Evolutionary conservation across 2,329 filamentous ascomycete species (phyloP).

Genomic region (Mycocentrospora acerina): DNA sequence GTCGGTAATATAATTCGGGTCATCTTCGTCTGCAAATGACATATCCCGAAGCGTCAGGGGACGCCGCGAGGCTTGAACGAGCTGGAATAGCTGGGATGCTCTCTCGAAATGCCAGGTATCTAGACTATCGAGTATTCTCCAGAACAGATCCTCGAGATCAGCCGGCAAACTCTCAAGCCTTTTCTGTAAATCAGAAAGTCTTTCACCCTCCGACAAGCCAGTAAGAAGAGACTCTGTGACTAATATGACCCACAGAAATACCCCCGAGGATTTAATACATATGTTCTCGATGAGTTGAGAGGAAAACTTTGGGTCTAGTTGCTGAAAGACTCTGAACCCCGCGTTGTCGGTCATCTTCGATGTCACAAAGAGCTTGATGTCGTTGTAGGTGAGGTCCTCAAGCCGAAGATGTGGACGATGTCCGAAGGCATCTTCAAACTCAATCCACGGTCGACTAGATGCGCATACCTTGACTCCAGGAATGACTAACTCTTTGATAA

Average conservation of each 20-base stretch:
- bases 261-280: slow-evolving; percentile 10
- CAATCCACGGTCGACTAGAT: slow-evolving; percentile 25
- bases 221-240: slow-evolving; percentile 10
- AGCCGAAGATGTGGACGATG: slow-evolving; percentile 12
- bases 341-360: neutral
- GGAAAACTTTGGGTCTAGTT: neutral
- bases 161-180: slow-evolving; percentile 8
- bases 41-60: slow-evolving; percentile 11
- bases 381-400: slow-evolving; percentile 4
- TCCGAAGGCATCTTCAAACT: slow-evolving; percentile 25
- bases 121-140: slow-evolving; percentile 11
- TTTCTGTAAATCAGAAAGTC: slow-evolving; percentile 3
- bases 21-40: slow-evolving; percentile 13
- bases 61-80: slow-evolving; percentile 1
- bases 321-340: neutral
- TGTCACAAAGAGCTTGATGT: slow-evolving; percentile 13
- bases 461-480: slow-evolving; percentile 24
- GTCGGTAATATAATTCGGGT: slow-evolving; percentile 1
- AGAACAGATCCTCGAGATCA: slow-evolving; percentile 16
- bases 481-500: neutral
- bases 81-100: slow-evolving; percentile 14
- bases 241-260: slow-evolving; percentile 18
- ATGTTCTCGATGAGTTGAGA: slow-evolving; percentile 7
- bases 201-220: slow-evolving; percentile 10
- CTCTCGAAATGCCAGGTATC: slow-evolving; percentile 5